Conservation (phyloP, 495 filamentous ascomycete genomes). For the Aeminium ludgeri region DNA sequence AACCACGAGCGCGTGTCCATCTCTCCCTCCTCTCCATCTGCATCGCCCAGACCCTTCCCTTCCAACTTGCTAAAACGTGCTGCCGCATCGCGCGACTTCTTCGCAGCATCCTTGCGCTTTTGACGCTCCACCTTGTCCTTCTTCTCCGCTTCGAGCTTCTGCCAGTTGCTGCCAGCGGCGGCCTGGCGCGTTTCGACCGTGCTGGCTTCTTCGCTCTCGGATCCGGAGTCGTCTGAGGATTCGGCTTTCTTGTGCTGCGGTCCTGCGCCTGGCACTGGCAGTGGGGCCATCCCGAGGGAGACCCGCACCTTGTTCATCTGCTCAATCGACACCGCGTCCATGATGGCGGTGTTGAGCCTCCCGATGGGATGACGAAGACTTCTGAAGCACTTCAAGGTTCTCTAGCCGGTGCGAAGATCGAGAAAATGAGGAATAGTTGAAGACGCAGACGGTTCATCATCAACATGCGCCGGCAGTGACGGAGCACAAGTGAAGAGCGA, state of each 20-base stretch:
- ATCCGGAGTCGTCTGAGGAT: constrained; percentile 28
- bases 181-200: constrained; percentile 70
- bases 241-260: constrained; percentile 45
- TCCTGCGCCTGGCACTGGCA: constrained; percentile 60
- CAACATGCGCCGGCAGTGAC: background rate
- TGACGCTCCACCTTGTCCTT: constrained; percentile 59
- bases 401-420: no score
- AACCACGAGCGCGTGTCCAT: constrained; percentile 75
- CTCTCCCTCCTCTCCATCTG: constrained; percentile 44
- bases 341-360: constrained; percentile 3
- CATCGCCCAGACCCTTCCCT: constrained; percentile 65
- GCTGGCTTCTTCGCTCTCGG: constrained; percentile 47
- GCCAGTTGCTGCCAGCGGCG: constrained; percentile 57
- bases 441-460: no score
- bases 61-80: constrained; percentile 56
- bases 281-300: constrained; percentile 75
- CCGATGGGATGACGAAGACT: no score
- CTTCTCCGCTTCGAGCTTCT: constrained; percentile 42
- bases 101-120: constrained; percentile 59
- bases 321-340: constrained; percentile 40
- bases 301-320: constrained; percentile 86
- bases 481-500: background rate
- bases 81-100: constrained; percentile 72
- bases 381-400: no score
- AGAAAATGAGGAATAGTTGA: no score